These are phyloP conservation scores for Scheffersomyces spartinae DNA, from an alignment of 805 yeast genomes.

Conservation along the genomic window DNA sequence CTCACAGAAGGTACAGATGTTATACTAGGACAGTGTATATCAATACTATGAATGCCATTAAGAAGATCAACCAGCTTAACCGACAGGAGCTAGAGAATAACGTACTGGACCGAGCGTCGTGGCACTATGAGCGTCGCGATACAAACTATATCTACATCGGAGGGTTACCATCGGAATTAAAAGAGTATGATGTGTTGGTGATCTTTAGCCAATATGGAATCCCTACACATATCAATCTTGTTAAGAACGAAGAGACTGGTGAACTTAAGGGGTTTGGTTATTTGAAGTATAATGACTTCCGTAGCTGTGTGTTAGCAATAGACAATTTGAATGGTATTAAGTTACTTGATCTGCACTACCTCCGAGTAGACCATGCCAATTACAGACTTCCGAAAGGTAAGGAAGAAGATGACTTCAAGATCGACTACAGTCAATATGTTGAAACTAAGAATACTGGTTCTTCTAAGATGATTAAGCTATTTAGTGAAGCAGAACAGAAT, in stretches of 20 bases:
- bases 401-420: slow-evolving; percentile 29
- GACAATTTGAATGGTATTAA: slow-evolving; percentile 73
- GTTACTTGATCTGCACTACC: slow-evolving; percentile 36
- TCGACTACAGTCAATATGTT: slow-evolving; percentile 22
- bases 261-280: slow-evolving; percentile 68
- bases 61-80: slow-evolving; percentile 44
- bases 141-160: slow-evolving; percentile 75
- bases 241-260: slow-evolving; percentile 55
- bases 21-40: too few species aligned
- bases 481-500: slow-evolving; percentile 6
- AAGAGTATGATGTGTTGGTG: slow-evolving; percentile 64
- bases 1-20: too few species aligned
- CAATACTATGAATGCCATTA: too few species aligned
- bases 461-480: too few species aligned
- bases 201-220: slow-evolving; percentile 86
- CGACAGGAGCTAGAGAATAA: slow-evolving; percentile 56
- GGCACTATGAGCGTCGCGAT: slow-evolving; percentile 81
- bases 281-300: slow-evolving; percentile 71
- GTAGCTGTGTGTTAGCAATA: slow-evolving; percentile 73
- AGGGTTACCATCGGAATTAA: slow-evolving; percentile 48
- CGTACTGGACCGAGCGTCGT: slow-evolving; percentile 53
- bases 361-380: slow-evolving; percentile 64
- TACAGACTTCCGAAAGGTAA: slow-evolving; percentile 46
- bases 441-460: too few species aligned
- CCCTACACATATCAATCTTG: slow-evolving; percentile 64